Conservation (phyloP, 768 basidiomycete genomes). For the Leccinum uliginosum region DNA sequence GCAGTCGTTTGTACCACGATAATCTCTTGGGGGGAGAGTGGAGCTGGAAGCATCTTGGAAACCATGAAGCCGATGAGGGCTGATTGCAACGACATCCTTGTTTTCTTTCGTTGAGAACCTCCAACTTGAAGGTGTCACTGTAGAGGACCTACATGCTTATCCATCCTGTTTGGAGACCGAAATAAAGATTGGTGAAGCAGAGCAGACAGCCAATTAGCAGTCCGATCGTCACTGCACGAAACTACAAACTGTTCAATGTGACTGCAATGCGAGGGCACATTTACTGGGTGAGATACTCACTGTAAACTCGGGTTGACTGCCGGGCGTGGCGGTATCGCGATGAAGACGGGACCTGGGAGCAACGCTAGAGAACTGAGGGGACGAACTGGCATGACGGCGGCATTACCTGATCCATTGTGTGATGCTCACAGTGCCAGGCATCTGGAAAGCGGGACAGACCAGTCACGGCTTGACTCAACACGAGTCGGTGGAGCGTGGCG, state of each 20-base stretch:
- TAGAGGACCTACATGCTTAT: conserved; percentile 65
- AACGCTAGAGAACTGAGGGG: neutral
- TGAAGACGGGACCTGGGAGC: conserved; percentile 7
- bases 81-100: conserved; percentile 93
- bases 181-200: conserved; percentile 89
- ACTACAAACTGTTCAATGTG: conserved; percentile 14
- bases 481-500: neutral
- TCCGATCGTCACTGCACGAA: conserved; percentile 67
- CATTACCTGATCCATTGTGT: conserved; percentile 23
- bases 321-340: neutral
- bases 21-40: conserved; percentile 87
- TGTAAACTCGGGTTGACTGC: conserved; percentile 26
- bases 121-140: neutral
- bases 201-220: conserved; percentile 81
- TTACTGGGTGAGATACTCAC: conserved; percentile 10
- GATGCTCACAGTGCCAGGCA: conserved; percentile 10
- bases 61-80: conserved; percentile 88
- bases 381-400: neutral
- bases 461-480: too few relatives aligned
- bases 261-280: neutral
- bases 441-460: too few relatives aligned
- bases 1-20: conserved; percentile 94
- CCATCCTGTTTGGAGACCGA: conserved; percentile 87
- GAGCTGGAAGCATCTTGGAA: conserved; percentile 66
- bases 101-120: neutral